Base-by-base conservation (phyloP, 1,284 basidiomycete species). In the Microbotryomycetes sp. region DNA sequence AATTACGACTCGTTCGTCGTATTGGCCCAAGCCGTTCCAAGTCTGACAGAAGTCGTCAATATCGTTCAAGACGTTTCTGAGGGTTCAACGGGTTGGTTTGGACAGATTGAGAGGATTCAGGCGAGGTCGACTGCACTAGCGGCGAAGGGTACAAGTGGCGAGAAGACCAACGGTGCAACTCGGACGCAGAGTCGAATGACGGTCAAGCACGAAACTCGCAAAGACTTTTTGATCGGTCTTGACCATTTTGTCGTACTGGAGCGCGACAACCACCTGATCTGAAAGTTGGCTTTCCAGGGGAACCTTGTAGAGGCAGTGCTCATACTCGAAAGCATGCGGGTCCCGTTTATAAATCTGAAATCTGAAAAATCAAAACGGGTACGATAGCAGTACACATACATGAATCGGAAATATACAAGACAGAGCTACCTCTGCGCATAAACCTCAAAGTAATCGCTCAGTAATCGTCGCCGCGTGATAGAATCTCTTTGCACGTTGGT, bases 401-500 rank as follows among this genome's bases (percentile, higher is more conserved):
- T n/a, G n/a, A n/a, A n/a, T n/a, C n/a, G n/a, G n/a, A n/a, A n/a
- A n/a, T n/a, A n/a, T n/a, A n/a, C n/a, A n/a, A n/a, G n/a, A n/a
- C n/a, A n/a, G n/a, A n/a, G n/a, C n/a, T n/a, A n/a, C n/a, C n/a
- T n/a, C n/a, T n/a, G n/a, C n/a, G n/a, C n/a, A n/a, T n/a, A n/a
- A n/a, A n/a, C n/a, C n/a, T n/a, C 9, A 27, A 28, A 24, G 15
- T 26, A 11, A 21, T 7, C 41, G 18, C 31, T 55, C 54, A 68
- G 30, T 68, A 70, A 31, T 65, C 66, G 57, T 70, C 62, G 4
- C 94, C 94, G 68, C 92, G 82, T 71, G 89, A 91, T 45, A 98
- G 91, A 6, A 98, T 85, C 77, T 98, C 96, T 74, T 96, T 97
- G 71, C 86, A 86, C 2, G 91, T 96, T 45, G 93, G 89, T 57